Evolutionary conservation across 1,139 yeast genomes (phyloP), one percentile per base, ranked within the genome.

Genomic region (Debaryomyces robertsiae): DNA sequence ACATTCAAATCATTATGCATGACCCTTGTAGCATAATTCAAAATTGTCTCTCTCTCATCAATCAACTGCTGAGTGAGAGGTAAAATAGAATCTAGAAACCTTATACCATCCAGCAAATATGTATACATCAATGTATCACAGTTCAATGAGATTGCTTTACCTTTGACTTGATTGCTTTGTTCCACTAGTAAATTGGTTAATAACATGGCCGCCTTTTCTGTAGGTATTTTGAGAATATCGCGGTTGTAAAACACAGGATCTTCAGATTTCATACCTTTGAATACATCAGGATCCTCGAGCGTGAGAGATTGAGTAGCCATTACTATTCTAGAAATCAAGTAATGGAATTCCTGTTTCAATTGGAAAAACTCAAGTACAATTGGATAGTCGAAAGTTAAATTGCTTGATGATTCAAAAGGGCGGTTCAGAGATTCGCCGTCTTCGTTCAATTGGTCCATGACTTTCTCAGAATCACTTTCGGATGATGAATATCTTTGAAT

Each of bases 1-100:
- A 81, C 79, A 44, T 81, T 78, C 48, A 82, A 77, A 53, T 82
- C 86, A 49, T 82, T 82, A 50, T 83, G 84, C 89, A 85, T 82
- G 40, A 84, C 82, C 53, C 93, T 71, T 0, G 91, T 82, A 10
- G 89, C 84, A 54, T 84, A 84, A 51, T 82, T 84, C 40, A 84
- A 61, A 22, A 85, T 74, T 2, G 82, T 77, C 45, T 83, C 89
- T 44, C 90, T 69, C 55, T 84, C 90, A 40, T 82, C 86, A 30
- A 82, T 77, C 48, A 86, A 67, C 48, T 77, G 85, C 34, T 73
- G 75, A 4, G 81, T 74, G 3, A 80, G 60, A 0, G 62, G 51
- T 35, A 77, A 62, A 3, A 82, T 60, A 4, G 74, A 55, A 10
- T 69, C 65, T 30, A 79, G 66, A 27, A 76, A 65, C 27, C 72